Evolutionary conservation across 192 early-diverging fungal genomes (phyloP), one percentile per base, ranked within the genome.

Genomic region (Rhizophagus clarus): DNA sequence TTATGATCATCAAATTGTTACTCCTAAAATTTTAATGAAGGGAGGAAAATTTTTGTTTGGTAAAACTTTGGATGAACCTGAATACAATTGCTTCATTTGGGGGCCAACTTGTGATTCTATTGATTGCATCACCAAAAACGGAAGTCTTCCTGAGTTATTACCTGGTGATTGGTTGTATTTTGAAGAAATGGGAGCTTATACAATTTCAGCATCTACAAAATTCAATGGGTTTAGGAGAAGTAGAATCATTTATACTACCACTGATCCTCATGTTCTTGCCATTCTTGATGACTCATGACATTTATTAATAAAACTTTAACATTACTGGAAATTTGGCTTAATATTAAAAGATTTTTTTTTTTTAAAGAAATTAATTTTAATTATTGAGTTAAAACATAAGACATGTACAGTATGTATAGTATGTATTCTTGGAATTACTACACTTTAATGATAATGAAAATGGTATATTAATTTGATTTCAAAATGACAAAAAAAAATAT

Each of bases 71-170:
- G 42, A 45, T 1, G 88, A 88, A 45, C 69, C 66, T 0, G 85
- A 82, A 69, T 92, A 87, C 81, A 78, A 82, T 1, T 93, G 94
- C 88, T 92, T 90, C 74, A 88, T 97, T 61, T 99, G 97, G 97
- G 97, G 97, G 22, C 98, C 96, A 26, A 99, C 98, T 40, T 99
- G 98, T 85, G 98, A 99, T 88, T 97, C 96, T 26, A 97, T 98
- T 77, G 98, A 99, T 88, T 96, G 94, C 84, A 92, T 99, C 75
- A 88, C 88, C 76, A 82, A 90, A 31, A 84, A 89, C 47, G 82
- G 87, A 7, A 68, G 64, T 61, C 88, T 99, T 77, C 96, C 96
- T 10, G 90, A 94, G 83, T 86, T 99, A 83, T 88, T 94, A 63
- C 88, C 96, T 64, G 98, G 97, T 47, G 97, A 99, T 87, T 99